Evolutionary conservation across 2,329 filamentous ascomycete genomes (phyloP).

Genomic region (Cordyceps sp.): DNA sequence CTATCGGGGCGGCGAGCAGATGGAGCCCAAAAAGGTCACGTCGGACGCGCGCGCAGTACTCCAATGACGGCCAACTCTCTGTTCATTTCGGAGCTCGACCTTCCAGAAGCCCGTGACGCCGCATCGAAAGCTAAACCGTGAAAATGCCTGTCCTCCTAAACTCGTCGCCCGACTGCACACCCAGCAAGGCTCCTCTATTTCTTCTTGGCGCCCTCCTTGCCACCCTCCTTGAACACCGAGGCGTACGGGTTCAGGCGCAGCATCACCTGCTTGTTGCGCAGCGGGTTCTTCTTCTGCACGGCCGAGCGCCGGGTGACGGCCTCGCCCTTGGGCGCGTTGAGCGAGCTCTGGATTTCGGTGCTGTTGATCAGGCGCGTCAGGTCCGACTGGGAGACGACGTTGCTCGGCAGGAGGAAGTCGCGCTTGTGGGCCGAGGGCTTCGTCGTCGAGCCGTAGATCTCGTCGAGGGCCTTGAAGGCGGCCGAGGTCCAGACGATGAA

Average conservation of each 20-base stretch:
- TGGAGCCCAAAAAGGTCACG: too few relatives aligned
- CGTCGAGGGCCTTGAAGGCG: conserved; percentile 91
- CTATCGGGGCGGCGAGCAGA: too few relatives aligned
- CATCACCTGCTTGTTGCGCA: conserved; percentile 96
- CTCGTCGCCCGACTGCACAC: conserved; percentile 20
- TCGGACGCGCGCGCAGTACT: too few relatives aligned
- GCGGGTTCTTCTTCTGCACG: conserved; percentile 99
- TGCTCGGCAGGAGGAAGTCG: conserved; percentile 93
- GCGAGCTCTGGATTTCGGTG: conserved; percentile 91
- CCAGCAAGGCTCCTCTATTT: conserved; percentile 20
- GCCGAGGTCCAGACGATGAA: conserved; percentile 98
- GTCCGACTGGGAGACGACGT: conserved; percentile 86
- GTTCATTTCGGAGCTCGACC: conserved; percentile 17
- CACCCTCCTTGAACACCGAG: conserved; percentile 58
- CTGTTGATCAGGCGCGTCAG: conserved; percentile 98
- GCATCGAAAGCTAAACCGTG: conserved; percentile 20
- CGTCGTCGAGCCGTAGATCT: conserved; percentile 90
- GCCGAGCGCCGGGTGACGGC: conserved; percentile 74
- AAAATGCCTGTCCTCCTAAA: conserved; percentile 10
- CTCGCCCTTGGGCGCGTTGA: conserved; percentile 80
- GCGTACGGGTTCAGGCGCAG: conserved; percentile 98
- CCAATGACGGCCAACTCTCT: not conserved
- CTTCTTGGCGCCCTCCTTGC: conserved; percentile 24
- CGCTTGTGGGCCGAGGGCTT: conserved; percentile 87
- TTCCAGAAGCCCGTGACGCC: conserved; percentile 21